Evolutionary conservation across 805 yeast genomes (phyloP).

Genomic region (Suhomyces vadensis): DNA sequence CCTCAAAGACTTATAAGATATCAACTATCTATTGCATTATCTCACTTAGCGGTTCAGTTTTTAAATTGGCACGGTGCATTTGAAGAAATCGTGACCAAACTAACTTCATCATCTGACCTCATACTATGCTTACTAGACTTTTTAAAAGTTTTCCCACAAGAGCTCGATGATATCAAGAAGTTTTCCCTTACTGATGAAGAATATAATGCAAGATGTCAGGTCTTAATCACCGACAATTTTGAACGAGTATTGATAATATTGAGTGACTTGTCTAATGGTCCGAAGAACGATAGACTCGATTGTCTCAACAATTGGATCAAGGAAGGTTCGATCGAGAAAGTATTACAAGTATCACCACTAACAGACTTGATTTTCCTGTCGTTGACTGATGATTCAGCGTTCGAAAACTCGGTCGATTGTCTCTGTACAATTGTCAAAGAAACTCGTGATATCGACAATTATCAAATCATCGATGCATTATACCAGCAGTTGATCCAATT

Average conservation of each 20-base stretch:
- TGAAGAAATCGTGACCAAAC: conserved; percentile 57
- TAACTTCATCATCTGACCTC: conserved; percentile 40
- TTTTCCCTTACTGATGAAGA: conserved; percentile 83
- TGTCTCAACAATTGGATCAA: conserved; percentile 89
- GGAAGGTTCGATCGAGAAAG: conserved; percentile 73
- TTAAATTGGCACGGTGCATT: conserved; percentile 72
- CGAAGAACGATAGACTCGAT: conserved; percentile 47
- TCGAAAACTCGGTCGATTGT: conserved; percentile 86
- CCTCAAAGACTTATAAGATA: conserved; percentile 63
- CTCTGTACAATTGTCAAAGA: conserved; percentile 78
- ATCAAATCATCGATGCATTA: conserved; percentile 61
- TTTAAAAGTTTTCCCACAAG: conserved; percentile 88
- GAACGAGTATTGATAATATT: conserved; percentile 66
- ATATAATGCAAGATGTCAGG: conserved; percentile 60
- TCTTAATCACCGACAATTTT: conserved; percentile 65
- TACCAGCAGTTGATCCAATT: conserved; percentile 68
- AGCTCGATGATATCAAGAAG: conserved; percentile 72
- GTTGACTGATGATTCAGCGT: conserved; percentile 62
- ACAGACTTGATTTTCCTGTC: conserved; percentile 65
- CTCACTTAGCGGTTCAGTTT: conserved; percentile 79
- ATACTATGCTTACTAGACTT: conserved; percentile 67
- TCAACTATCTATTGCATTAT: conserved; percentile 78
- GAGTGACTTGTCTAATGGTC: conserved; percentile 47
- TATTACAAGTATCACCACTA: conserved; percentile 65
- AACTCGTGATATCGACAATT: conserved; percentile 72